These are phyloP conservation scores for Argentina anserina DNA, from an alignment of 306 rosid genomes.

Conservation along the genomic window DNA sequence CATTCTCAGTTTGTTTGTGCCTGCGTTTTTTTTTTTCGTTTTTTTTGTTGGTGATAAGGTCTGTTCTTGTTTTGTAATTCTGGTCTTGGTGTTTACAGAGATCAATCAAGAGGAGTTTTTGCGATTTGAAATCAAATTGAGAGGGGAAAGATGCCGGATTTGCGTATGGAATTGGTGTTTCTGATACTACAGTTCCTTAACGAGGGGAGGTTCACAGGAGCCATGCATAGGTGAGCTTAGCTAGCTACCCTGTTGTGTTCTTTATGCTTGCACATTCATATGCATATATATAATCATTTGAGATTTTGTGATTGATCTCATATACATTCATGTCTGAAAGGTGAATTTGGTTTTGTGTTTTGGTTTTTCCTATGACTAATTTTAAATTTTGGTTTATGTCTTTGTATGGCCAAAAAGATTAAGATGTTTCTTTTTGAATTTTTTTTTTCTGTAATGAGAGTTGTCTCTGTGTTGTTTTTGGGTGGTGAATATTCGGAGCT, in stretches of 20 bases:
- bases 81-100: not conserved
- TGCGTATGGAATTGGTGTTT: slow-evolving; percentile 86
- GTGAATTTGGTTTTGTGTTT: not conserved
- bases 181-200: slow-evolving; percentile 85
- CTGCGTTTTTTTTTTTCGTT: slow-evolving; percentile 11
- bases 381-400: not conserved
- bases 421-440: not conserved
- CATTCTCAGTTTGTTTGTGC: slow-evolving; percentile 17
- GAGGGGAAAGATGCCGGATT: slow-evolving; percentile 49
- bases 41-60: slow-evolving; percentile 24
- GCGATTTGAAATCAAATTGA: slow-evolving; percentile 16
- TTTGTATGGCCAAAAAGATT: not conserved
- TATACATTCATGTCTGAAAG: not conserved
- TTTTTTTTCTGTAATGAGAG: not conserved
- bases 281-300: not conserved
- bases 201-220: slow-evolving; percentile 71
- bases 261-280: not conserved
- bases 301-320: not conserved
- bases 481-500: not conserved
- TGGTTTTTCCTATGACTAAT: not conserved
- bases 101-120: not conserved
- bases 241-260: not conserved
- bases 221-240: slow-evolving; percentile 62
- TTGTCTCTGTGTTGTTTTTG: not conserved
- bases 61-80: slow-evolving; percentile 2